A percentile compares a stretch with the other conserved stretches of the same genome.
Conservation (phyloP, 192 early-diverging fungal genomes). For the Coemansia sp. region DNA sequence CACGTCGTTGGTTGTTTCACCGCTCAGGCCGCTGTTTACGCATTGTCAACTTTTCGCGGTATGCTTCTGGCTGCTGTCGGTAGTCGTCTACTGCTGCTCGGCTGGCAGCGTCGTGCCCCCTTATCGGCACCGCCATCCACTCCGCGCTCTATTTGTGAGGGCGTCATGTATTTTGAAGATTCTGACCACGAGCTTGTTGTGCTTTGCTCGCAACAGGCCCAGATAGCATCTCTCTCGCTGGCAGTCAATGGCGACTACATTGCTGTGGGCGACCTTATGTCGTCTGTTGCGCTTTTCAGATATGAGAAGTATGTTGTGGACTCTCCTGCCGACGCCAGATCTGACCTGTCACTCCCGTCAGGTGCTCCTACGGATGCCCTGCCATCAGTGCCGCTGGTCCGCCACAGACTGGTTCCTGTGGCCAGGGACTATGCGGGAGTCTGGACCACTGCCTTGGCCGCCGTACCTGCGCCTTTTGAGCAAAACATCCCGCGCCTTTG, state of each 20-base stretch:
- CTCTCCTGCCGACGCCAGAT: not conserved
- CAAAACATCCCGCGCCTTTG: conserved; percentile 8
- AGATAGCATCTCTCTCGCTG: conserved; percentile 60
- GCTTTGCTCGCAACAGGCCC: conserved; percentile 53
- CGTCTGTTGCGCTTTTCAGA: conserved; percentile 65
- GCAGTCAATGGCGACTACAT: conserved; percentile 66
- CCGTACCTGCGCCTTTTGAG: conserved; percentile 25
- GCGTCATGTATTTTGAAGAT: conserved; percentile 10
- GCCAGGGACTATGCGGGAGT: conserved; percentile 30
- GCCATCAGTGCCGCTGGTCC: not conserved
- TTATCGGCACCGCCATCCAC: not conserved
- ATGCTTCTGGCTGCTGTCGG: conserved; percentile 70
- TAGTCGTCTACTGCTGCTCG: conserved; percentile 42
- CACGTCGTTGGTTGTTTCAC: conserved; percentile 51
- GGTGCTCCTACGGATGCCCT: not conserved
- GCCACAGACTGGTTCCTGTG: conserved; percentile 27
- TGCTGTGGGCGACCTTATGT: conserved; percentile 81
- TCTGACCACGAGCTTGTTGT: conserved; percentile 28
- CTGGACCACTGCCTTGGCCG: conserved; percentile 39
- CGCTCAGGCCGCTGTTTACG: conserved; percentile 68
- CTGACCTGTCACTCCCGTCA: not conserved
- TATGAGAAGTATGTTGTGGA: conserved; percentile 22
- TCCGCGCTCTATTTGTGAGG: not conserved
- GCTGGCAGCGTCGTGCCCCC: conserved; percentile 27
- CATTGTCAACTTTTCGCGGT: conserved; percentile 56